Percentiles rank a stretch among this genome's conserved stretches.
These are phyloP conservation scores for Anacardium occidentale DNA, from an alignment of 345 rosid species.

Conservation along the genomic window DNA sequence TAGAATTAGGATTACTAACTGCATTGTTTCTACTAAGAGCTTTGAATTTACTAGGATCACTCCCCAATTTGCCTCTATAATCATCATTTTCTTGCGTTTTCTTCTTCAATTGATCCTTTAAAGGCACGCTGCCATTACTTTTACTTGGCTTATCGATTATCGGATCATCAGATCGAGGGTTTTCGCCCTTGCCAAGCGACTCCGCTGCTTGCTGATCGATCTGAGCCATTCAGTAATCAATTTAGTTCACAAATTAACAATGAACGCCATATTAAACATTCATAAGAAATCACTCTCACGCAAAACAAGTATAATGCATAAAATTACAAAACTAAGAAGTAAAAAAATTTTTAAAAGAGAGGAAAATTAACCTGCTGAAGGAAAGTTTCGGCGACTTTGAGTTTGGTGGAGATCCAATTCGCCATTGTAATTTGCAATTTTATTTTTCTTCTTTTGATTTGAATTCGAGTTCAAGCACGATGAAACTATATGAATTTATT, in stretches of 20 bases:
- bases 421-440: slow-evolving; percentile 43
- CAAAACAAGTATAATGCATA: slow-evolving; percentile 9
- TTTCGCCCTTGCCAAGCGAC: slow-evolving; percentile 74
- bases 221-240: slow-evolving; percentile 41
- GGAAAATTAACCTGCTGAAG: slow-evolving; percentile 60
- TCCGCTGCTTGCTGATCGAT: slow-evolving; percentile 97
- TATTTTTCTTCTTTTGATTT: neutral
- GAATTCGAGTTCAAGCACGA: neutral
- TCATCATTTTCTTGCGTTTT: slow-evolving; percentile 45
- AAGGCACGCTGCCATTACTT: slow-evolving; percentile 53
- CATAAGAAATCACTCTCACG: neutral
- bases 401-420: slow-evolving; percentile 91
- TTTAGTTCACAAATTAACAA: slow-evolving; percentile 16
- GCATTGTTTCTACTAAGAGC: slow-evolving; percentile 20
- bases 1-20: slow-evolving; percentile 30
- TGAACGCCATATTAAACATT: neutral
- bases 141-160: slow-evolving; percentile 43
- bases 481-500: no score
- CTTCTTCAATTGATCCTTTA: slow-evolving; percentile 83
- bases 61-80: slow-evolving; percentile 41
- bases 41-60: slow-evolving; percentile 33
- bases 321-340: neutral
- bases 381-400: slow-evolving; percentile 86
- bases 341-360: neutral
- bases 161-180: slow-evolving; percentile 50